Base-by-base conservation (phyloP, 768 basidiomycete genomes). In the Arthromyces matolae region DNA sequence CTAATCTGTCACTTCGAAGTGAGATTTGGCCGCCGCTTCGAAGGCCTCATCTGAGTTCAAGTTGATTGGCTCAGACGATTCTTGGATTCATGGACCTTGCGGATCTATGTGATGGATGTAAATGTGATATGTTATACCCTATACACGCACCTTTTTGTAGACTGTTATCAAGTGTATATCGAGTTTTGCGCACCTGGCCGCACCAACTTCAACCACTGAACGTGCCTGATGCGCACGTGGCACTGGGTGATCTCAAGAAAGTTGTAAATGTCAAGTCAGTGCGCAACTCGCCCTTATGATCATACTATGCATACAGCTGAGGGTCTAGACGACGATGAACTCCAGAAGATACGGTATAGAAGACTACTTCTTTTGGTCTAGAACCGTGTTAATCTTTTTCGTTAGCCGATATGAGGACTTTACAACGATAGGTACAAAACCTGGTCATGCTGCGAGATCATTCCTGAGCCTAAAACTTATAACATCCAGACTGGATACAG, bases 371-470 rank as follows among this genome's bases (percentile, higher is more conserved):
- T 29, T n/a, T 18, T 14, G 16, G 6, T n/a, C 22, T 25, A 9
- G 25, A 3, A 9, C 23, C 24, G 18, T 29, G 22, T 51, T 48
- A 55, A 66, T 19, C 62, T 31, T 47, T 36, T 37, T 28, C 53
- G 43, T 32, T 55, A 93, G 93, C 55, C 89, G 89, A 50, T 95
- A 94, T 71, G 89, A 94, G 66, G 93, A 96, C 70, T 96, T 96
- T 63, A 86, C 85, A 35, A 95, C 93, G 5, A 93, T 96, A 69
- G 93, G 93, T 91, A 40, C 22, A 49, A 54, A 47, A 38, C 39
- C 20, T 36, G 10, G 32, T 22, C 29, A 27, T 45, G 18, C 40
- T 32, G 42, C 38, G 37, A 25, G 14, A 8, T 9, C 0, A 22
- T 10, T 12, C 3, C 42, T 45, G 3, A 50, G 27, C 18, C n/a